Evolutionary conservation across 495 filamentous ascomycete species (phyloP).

Genomic region (Ascodesmis nigricans): DNA sequence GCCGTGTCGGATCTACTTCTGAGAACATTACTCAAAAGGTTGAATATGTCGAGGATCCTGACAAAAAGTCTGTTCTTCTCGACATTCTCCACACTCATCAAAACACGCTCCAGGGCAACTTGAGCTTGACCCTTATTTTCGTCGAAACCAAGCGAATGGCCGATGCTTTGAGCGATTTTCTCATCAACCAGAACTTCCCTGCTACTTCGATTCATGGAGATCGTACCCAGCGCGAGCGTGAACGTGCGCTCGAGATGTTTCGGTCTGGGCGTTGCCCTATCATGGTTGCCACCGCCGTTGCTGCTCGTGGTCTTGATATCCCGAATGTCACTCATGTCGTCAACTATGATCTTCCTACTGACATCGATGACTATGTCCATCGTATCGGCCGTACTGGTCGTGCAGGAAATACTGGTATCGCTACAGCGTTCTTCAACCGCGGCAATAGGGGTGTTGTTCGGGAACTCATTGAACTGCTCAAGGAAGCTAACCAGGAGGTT

Average conservation of each 20-base stretch:
- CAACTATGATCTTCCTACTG: slow-evolving; percentile 87
- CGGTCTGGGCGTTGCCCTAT: slow-evolving; percentile 50
- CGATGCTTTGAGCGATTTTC: slow-evolving; percentile 66
- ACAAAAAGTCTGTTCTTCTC: slow-evolving; percentile 47
- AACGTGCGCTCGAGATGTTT: slow-evolving; percentile 76
- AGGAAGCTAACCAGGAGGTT: slow-evolving; percentile 54
- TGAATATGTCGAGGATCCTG: slow-evolving; percentile 33
- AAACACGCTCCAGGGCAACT: too few relatives aligned
- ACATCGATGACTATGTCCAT: slow-evolving; percentile 83
- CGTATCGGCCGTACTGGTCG: slow-evolving; percentile 89
- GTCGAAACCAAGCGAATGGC: slow-evolving; percentile 56
- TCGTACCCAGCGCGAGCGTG: slow-evolving; percentile 76
- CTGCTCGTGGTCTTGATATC: slow-evolving; percentile 80
- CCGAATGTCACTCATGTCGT: slow-evolving; percentile 71
- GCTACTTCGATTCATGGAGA: slow-evolving; percentile 69
- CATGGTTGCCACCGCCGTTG: slow-evolving; percentile 62
- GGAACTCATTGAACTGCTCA: slow-evolving; percentile 50
- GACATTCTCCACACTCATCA: slow-evolving; percentile 46
- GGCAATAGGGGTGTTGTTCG: slow-evolving; percentile 45
- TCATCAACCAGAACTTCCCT: slow-evolving; percentile 59
- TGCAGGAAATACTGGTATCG: slow-evolving; percentile 69
- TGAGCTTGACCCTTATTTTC: slow-evolving; percentile 86
- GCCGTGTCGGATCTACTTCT: slow-evolving; percentile 61
- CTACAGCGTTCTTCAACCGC: slow-evolving; percentile 72
- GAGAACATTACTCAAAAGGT: slow-evolving; percentile 60